Evolutionary conservation across 768 basidiomycete species (phyloP).

Genomic region (Pseudohyphozyma bogoriensis): DNA sequence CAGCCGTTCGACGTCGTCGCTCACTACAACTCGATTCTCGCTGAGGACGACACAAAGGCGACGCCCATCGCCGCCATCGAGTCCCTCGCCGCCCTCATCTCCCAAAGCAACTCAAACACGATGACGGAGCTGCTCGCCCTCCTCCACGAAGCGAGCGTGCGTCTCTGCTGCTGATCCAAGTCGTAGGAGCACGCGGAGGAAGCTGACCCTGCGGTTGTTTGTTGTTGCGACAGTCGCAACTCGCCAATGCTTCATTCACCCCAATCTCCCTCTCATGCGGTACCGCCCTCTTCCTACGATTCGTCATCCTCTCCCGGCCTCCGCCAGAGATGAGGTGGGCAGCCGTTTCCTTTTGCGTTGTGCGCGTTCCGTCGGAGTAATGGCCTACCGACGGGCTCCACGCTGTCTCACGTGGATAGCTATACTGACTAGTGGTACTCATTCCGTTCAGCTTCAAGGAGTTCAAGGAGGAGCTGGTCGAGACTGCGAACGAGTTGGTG

Average conservation of each 20-base stretch:
- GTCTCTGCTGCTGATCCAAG: too few relatives aligned
- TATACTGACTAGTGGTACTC: too few relatives aligned
- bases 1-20: neutral
- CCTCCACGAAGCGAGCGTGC: slow-evolving; percentile 68
- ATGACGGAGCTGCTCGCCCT: slow-evolving; percentile 84
- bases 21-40: neutral
- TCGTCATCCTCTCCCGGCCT: slow-evolving; percentile 49
- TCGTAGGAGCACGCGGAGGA: too few relatives aligned
- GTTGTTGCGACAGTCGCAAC: too few relatives aligned
- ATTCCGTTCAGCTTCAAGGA: slow-evolving; percentile 59
- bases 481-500: slow-evolving; percentile 29
- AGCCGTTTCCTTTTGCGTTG: too few relatives aligned
- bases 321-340: slow-evolving; percentile 52
- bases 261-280: slow-evolving; percentile 80
- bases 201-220: too few relatives aligned
- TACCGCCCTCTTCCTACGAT: slow-evolving; percentile 79
- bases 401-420: too few relatives aligned
- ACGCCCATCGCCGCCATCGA: slow-evolving; percentile 33
- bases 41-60: neutral
- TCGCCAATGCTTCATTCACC: slow-evolving; percentile 58
- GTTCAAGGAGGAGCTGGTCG: slow-evolving; percentile 30
- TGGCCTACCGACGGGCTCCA: too few relatives aligned
- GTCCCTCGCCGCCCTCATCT: slow-evolving; percentile 26
- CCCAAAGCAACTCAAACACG: slow-evolving; percentile 48
- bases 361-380: too few relatives aligned